phyloP scores from a whole-genome alignment of 139 green algal genomes.

The Klebsormidium nitens region DNA sequence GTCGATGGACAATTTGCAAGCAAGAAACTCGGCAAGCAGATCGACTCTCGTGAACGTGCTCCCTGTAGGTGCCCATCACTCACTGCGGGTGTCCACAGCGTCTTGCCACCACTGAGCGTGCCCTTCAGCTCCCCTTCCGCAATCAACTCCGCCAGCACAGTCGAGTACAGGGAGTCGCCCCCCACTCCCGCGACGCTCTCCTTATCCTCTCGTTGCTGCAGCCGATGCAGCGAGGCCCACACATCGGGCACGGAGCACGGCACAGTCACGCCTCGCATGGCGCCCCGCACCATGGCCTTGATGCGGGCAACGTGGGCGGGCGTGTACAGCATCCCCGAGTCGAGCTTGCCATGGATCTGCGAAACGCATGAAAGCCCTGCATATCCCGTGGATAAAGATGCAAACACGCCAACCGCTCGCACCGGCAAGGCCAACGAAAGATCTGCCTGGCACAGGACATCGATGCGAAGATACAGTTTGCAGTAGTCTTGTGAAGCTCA shows the following conservation, averaged over 20 bases:
- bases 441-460: too few species aligned
- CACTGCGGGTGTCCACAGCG: conserved; percentile 64
- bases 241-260: conserved; percentile 52
- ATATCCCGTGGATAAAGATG: too few species aligned
- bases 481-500: too few species aligned
- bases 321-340: conserved; percentile 78
- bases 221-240: conserved; percentile 19
- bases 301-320: conserved; percentile 65
- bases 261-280: conserved; percentile 55
- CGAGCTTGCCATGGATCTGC: conserved; percentile 65
- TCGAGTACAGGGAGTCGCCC: not conserved
- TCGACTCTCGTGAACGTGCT: too few species aligned
- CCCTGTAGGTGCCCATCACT: too few species aligned
- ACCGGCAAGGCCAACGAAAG: too few species aligned
- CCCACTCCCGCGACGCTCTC: not conserved
- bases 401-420: too few species aligned
- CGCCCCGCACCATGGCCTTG: conserved; percentile 72
- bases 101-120: conserved; percentile 55
- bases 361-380: too few species aligned
- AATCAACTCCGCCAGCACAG: conserved; percentile 44
- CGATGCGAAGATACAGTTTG: too few species aligned
- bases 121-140: conserved; percentile 50
- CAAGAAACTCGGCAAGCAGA: too few species aligned
- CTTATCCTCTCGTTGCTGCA: not conserved
- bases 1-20: too few species aligned